Conservation (phyloP, 78 protist genomes). For the Polysphondylium violaceum region DNA sequence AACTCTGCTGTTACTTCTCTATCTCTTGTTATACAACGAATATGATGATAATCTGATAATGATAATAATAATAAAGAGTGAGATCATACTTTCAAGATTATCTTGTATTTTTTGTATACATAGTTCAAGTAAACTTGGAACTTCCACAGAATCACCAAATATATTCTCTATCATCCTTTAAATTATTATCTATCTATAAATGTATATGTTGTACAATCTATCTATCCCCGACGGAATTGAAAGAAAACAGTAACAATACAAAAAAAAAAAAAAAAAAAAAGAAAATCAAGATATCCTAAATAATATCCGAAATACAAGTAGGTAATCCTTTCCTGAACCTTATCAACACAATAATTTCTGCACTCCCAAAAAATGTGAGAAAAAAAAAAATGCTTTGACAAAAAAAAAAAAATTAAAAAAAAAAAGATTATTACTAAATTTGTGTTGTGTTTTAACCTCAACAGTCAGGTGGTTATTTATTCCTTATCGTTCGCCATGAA, state of each 20-base stretch:
- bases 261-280: not conserved
- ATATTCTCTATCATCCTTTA: constrained; percentile 8
- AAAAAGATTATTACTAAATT: not conserved
- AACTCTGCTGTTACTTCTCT: not conserved
- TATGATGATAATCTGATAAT: not conserved
- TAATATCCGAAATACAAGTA: no score
- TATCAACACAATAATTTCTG: no score
- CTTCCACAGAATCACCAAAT: constrained; percentile 21
- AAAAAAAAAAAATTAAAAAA: not conserved
- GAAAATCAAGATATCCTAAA: not conserved
- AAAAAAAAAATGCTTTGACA: not conserved
- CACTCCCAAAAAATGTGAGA: not conserved
- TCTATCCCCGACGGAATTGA: not conserved
- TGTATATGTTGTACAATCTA: not conserved
- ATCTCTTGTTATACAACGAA: not conserved
- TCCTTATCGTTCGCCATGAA: not conserved
- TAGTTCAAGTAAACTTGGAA: not conserved
- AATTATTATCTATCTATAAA: no score
- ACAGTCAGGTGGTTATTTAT: not conserved
- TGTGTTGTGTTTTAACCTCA: not conserved
- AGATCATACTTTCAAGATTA: constrained; percentile 9
- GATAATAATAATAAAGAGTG: not conserved
- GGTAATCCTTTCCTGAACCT: no score
- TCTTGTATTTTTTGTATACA: constrained; percentile 2
- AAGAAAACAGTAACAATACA: not conserved